phyloP scores from a whole-genome alignment of 2,329 filamentous ascomycete genomes.

The Alternaria sp. region DNA sequence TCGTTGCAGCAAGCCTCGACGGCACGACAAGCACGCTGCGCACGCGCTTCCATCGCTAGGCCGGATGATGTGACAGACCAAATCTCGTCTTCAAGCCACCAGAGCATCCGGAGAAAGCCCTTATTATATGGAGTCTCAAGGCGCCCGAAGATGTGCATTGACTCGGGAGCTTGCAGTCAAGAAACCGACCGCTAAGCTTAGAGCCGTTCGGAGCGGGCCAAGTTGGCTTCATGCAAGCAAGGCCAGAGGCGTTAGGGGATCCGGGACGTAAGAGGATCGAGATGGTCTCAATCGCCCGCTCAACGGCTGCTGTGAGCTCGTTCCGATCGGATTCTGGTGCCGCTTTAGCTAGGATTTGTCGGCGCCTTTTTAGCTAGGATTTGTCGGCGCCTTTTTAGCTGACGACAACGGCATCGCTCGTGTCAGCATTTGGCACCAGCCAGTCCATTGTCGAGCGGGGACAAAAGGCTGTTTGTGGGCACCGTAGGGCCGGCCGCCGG shows the following conservation, averaged over 20 bases:
- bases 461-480: conserved; percentile 7
- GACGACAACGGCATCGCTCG: conserved; percentile 4
- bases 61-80: conserved; percentile 23
- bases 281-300: conserved; percentile 29
- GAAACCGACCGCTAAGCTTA: conserved; percentile 35
- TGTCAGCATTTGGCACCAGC: conserved; percentile 9
- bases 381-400: conserved; percentile 15
- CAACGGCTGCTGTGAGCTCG: conserved; percentile 38
- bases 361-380: conserved; percentile 16
- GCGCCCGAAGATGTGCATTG: conserved; percentile 29
- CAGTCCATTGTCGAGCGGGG: not conserved
- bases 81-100: conserved; percentile 17
- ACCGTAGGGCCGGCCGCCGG: conserved; percentile 25
- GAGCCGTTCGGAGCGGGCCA: conserved; percentile 36
- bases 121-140: conserved; percentile 19
- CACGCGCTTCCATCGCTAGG: conserved; percentile 19
- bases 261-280: conserved; percentile 33
- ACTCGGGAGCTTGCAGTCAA: conserved; percentile 34
- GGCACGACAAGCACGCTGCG: conserved; percentile 17
- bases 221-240: conserved; percentile 42
- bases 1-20: conserved; percentile 18
- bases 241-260: conserved; percentile 36
- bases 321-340: conserved; percentile 36
- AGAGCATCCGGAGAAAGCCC: conserved; percentile 29
- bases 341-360: conserved; percentile 29